Conservation (phyloP, 192 early-diverging fungal species). For the Pilobolus umbonatus region DNA sequence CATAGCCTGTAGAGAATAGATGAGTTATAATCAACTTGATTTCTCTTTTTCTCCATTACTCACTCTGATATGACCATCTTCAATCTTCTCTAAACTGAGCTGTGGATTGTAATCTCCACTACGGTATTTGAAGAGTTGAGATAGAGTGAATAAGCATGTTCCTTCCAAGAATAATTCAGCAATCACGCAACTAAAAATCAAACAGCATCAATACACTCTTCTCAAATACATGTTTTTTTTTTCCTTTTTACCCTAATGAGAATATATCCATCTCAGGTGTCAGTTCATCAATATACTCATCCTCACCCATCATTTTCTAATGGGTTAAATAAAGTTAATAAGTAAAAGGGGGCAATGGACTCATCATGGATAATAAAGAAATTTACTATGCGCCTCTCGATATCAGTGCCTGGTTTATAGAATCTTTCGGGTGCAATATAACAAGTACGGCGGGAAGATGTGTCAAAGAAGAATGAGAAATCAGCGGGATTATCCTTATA, state of each 20-base stretch:
- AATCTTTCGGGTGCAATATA: slow-evolving; percentile 97
- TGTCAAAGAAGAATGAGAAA: slow-evolving; percentile 96
- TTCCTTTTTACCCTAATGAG: slow-evolving; percentile 66
- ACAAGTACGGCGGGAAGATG: slow-evolving; percentile 81
- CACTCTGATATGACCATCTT: slow-evolving; percentile 72
- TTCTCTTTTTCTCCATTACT: neutral
- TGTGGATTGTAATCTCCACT: slow-evolving; percentile 70
- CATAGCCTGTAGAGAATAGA: slow-evolving; percentile 36
- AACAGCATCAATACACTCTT: neutral
- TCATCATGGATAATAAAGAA: neutral
- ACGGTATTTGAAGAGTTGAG: slow-evolving; percentile 87
- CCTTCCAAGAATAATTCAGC: slow-evolving; percentile 95
- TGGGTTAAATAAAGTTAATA: neutral
- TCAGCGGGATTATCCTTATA: slow-evolving; percentile 89
- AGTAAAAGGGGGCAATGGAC: slow-evolving; percentile 8
- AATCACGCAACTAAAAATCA: slow-evolving; percentile 60
- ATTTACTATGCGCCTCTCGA: slow-evolving; percentile 43
- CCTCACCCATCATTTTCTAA: slow-evolving; percentile 32
- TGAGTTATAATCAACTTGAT: neutral
- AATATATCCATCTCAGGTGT: slow-evolving; percentile 93
- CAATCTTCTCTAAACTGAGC: slow-evolving; percentile 74
- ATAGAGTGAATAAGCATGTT: slow-evolving; percentile 84
- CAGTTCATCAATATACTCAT: slow-evolving; percentile 39
- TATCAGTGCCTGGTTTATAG: slow-evolving; percentile 67
- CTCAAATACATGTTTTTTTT: no score